Conservation (phyloP, 1,284 basidiomycete genomes). For the Leccinum solheimii region DNA sequence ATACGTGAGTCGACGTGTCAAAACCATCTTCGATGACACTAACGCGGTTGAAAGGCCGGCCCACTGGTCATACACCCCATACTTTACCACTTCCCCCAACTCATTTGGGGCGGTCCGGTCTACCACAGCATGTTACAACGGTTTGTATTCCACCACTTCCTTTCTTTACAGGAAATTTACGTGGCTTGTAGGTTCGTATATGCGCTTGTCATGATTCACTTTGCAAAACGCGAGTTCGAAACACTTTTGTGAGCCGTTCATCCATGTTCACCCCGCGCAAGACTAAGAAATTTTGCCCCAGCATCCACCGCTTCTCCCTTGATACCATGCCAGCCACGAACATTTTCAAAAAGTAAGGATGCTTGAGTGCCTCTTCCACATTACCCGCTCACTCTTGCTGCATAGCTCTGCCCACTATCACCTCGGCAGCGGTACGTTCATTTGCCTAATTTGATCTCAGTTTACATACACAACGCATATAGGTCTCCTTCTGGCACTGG, state of each 20-base stretch:
- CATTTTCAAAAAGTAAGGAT: slow-evolving; percentile 85
- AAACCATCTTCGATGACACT: background rate
- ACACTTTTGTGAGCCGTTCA: slow-evolving; percentile 72
- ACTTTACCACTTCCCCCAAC: slow-evolving; percentile 70
- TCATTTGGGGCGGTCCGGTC: slow-evolving; percentile 70
- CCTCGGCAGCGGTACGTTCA: slow-evolving; percentile 65
- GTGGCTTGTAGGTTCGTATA: slow-evolving; percentile 64
- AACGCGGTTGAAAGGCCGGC: slow-evolving; percentile 59
- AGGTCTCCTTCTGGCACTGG: slow-evolving; percentile 74
- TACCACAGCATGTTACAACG: slow-evolving; percentile 79
- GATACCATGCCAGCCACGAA: slow-evolving; percentile 90
- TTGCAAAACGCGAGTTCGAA: slow-evolving; percentile 91
- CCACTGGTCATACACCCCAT: slow-evolving; percentile 92
- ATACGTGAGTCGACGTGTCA: slow-evolving; percentile 64
- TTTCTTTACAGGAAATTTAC: slow-evolving; percentile 10
- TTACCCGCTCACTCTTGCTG: slow-evolving; percentile 1
- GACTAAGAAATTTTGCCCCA: slow-evolving; percentile 29
- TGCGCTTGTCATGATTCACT: slow-evolving; percentile 82
- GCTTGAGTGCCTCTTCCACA: background rate
- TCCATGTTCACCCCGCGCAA: slow-evolving; percentile 10
- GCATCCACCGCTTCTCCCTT: slow-evolving; percentile 93
- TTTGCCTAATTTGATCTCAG: background rate
- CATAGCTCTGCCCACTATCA: slow-evolving; percentile 86
- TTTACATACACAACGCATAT: background rate
- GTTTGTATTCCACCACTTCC: slow-evolving; percentile 40